Base-by-base conservation (phyloP, 352 stramenopile species). In the Pythium scleroteichum region DNA sequence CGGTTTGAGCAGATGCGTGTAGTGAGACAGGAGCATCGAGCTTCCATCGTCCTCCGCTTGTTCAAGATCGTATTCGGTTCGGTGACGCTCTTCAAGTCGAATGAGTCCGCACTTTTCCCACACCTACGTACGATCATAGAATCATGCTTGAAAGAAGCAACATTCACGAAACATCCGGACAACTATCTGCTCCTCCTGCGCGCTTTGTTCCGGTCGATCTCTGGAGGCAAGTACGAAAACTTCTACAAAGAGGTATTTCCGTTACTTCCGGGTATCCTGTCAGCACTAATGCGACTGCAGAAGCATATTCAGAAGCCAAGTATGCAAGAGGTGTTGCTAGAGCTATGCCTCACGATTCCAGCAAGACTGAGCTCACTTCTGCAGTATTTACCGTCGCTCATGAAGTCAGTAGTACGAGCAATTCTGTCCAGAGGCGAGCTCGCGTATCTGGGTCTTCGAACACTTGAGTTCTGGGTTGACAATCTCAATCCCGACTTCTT, bases 381-480 rank as follows among this genome's bases (percentile, higher is more conserved):
- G n/a, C 97, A 98, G 33, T 98, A 99, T 63, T 73, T 99, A 24
- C 96, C 97, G 38, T 94, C 98, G 23, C 76, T 99, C 20, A 90
- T 99, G 73, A 89, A 96, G 59, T 91, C 98, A 4, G 96, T 99
- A 38, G 87, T 99, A 40, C 84, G 86, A 38, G 95, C 96, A 9
- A 94, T 99, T 12, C 59, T 98, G 57, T 98, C 92, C 14, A 86
- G 94, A 1, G 96, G 94, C 16, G 96, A 99, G 72, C 75, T 99
- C 2, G 88, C 97, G 13, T 98, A 98, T 57, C 77, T 99, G 35
- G 97, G 92, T 32, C 71, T 99, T 27, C 82, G 93, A 6, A 98
- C 94, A 22, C 79, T 99, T 2, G 97, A 99, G 75, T 99, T 99
- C 70, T 99, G 97, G 97, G 90, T 99, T 8, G 97, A 99, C 71